A percentile compares a stretch with the other conserved stretches of the same genome.
These are phyloP conservation scores for Zostera marina DNA, from an alignment of 116 monocot species.

Conservation along the genomic window DNA sequence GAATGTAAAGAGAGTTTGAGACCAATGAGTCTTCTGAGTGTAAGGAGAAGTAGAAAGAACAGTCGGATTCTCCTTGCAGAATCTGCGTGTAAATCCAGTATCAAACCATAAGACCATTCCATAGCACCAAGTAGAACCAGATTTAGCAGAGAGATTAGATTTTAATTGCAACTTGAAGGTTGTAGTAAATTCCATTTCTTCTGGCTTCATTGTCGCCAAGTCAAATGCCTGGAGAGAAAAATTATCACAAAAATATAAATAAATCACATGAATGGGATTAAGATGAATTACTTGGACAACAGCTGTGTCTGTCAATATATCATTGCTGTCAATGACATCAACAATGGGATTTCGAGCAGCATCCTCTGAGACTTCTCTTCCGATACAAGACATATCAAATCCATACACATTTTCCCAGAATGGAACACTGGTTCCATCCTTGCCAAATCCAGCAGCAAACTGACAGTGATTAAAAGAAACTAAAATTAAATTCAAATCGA, in stretches of 20 bases:
- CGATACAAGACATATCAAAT: constrained; percentile 85
- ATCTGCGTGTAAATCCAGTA: constrained; percentile 62
- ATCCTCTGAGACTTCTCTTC: constrained; percentile 73
- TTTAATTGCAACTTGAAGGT: constrained; percentile 42
- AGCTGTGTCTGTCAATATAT: constrained; percentile 68
- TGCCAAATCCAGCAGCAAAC: constrained; percentile 91
- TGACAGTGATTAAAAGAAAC: constrained; percentile 8
- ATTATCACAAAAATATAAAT: not conserved
- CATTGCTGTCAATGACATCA: constrained; percentile 48
- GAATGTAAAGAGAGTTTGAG: constrained; percentile 88
- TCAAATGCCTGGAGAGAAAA: constrained; percentile 56
- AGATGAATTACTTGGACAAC: constrained; percentile 37
- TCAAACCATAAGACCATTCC: constrained; percentile 94
- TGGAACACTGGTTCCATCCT: constrained; percentile 67
- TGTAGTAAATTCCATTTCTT: constrained; percentile 81
- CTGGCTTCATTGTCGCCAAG: constrained; percentile 63
- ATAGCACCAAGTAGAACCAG: constrained; percentile 38
- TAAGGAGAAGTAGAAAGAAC: constrained; percentile 72
- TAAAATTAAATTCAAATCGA: constrained; percentile 1
- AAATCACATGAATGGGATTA: not conserved
- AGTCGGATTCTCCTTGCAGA: constrained; percentile 61
- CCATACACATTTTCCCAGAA: constrained; percentile 99
- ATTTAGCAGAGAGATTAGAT: not conserved
- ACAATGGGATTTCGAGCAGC: constrained; percentile 58
- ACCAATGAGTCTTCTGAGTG: constrained; percentile 66